phyloP scores from a whole-genome alignment of 495 filamentous ascomycete species.

The Penicillium desertorum region DNA sequence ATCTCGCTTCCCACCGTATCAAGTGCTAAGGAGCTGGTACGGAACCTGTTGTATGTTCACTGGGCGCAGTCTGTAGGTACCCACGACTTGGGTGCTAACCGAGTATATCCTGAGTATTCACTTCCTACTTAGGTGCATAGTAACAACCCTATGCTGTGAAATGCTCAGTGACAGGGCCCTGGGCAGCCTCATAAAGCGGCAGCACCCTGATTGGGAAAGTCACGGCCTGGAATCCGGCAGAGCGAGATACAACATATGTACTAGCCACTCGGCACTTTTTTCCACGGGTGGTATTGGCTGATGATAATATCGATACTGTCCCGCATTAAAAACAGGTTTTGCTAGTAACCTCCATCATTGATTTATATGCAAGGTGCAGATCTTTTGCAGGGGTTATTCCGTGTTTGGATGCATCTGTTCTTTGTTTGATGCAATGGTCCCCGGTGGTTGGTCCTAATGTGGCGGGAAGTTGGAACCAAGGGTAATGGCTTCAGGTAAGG shows the following conservation, averaged over 20 bases:
- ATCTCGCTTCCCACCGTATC: no score
- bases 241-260: background rate
- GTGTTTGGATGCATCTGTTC: conserved; percentile 15
- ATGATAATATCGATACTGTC: background rate
- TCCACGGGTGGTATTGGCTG: background rate
- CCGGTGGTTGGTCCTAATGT: no score
- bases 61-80: no score
- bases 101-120: no score
- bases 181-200: background rate
- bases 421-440: conserved; percentile 3
- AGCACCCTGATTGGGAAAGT: background rate
- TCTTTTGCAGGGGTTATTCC: conserved; percentile 27
- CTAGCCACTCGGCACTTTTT: background rate
- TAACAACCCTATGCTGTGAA: background rate
- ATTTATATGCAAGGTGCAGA: conserved; percentile 23
- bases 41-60: no score
- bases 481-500: conserved; percentile 5
- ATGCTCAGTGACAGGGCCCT: background rate
- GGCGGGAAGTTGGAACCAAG: conserved; percentile 1
- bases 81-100: no score
- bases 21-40: no score
- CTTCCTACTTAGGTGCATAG: no score
- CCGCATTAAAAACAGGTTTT: background rate
- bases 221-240: background rate
- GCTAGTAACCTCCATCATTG: conserved; percentile 20